Evolutionary conservation across 148 eudicot species (phyloP).

Genomic region (Agrostemma githago): DNA sequence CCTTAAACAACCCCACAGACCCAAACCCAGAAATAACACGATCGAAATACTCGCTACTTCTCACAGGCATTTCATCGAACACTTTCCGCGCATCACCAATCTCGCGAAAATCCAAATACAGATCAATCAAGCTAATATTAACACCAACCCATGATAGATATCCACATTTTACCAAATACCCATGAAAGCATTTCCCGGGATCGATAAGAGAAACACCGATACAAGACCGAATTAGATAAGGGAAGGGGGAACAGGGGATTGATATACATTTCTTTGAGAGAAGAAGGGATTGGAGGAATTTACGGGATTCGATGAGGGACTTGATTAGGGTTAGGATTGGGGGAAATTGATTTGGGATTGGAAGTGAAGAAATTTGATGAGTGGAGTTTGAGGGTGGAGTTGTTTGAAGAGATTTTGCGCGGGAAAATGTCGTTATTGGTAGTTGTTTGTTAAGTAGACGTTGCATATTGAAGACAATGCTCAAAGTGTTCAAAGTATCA

Average conservation of each 20-base stretch:
- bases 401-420: not conserved
- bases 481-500: too few species aligned
- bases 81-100: slow-evolving; percentile 19
- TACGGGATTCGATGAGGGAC: slow-evolving; percentile 18
- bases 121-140: slow-evolving; percentile 16
- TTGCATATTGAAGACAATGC: too few species aligned
- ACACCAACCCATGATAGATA: slow-evolving; percentile 19
- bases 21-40: slow-evolving; percentile 28
- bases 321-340: slow-evolving; percentile 19
- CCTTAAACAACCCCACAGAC: slow-evolving; percentile 18
- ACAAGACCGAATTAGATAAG: slow-evolving; percentile 30
- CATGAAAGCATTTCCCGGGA: slow-evolving; percentile 28
- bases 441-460: not conserved
- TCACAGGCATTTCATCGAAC: slow-evolving; percentile 41
- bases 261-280: slow-evolving; percentile 25
- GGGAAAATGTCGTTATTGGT: not conserved
- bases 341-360: not conserved
- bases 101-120: slow-evolving; percentile 23
- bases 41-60: slow-evolving; percentile 20
- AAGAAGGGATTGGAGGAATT: slow-evolving; percentile 30
- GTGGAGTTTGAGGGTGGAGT: too few species aligned
- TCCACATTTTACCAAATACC: slow-evolving; percentile 32
- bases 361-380: not conserved
- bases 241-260: slow-evolving; percentile 5
- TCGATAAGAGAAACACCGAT: slow-evolving; percentile 18